These are phyloP conservation scores for Xanthoconium separans DNA, from an alignment of 1,284 basidiomycete species.

Conservation along the genomic window DNA sequence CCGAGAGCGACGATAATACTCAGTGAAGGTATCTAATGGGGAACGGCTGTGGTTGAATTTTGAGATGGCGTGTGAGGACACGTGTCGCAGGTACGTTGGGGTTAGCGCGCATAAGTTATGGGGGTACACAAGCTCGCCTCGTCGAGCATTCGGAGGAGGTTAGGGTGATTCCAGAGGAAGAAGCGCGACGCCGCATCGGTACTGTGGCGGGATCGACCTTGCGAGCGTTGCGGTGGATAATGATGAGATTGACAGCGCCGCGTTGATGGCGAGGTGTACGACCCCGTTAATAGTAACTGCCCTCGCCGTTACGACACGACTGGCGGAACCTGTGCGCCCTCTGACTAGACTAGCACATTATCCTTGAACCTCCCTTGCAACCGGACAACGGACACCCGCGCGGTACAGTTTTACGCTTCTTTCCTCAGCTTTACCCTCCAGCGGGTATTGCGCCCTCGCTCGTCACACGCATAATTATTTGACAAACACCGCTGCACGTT, in stretches of 20 bases:
- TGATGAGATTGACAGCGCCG: conserved; percentile 17
- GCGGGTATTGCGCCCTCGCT: conserved; percentile 19
- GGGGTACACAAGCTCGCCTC: conserved; percentile 1
- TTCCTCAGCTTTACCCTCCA: conserved; percentile 9
- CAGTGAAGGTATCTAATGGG: conserved; percentile 15
- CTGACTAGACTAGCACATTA: too few relatives aligned
- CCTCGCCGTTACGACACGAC: conserved; percentile 33
- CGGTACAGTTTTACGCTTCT: conserved; percentile 4
- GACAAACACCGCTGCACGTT: conserved; percentile 62
- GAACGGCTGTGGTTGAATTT: conserved; percentile 29
- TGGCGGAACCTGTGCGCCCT: conserved; percentile 33
- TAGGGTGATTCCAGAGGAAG: neutral
- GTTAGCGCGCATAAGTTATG: conserved; percentile 28
- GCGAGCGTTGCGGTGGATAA: conserved; percentile 4
- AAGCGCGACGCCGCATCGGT: neutral
- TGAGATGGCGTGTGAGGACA: conserved; percentile 34
- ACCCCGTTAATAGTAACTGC: conserved; percentile 31
- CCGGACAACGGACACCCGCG: conserved; percentile 16
- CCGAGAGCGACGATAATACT: conserved; percentile 12
- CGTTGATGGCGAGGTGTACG: conserved; percentile 20
- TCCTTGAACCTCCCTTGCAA: conserved; percentile 15
- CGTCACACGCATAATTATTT: conserved; percentile 35
- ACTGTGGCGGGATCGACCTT: neutral
- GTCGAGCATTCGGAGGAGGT: neutral
- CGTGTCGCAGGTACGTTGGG: conserved; percentile 29